Percentiles rank a stretch among this genome's conserved stretches.
These are phyloP conservation scores for Gilbertella persicaria DNA, from an alignment of 371 early-diverging fungal genomes.

Conservation along the genomic window DNA sequence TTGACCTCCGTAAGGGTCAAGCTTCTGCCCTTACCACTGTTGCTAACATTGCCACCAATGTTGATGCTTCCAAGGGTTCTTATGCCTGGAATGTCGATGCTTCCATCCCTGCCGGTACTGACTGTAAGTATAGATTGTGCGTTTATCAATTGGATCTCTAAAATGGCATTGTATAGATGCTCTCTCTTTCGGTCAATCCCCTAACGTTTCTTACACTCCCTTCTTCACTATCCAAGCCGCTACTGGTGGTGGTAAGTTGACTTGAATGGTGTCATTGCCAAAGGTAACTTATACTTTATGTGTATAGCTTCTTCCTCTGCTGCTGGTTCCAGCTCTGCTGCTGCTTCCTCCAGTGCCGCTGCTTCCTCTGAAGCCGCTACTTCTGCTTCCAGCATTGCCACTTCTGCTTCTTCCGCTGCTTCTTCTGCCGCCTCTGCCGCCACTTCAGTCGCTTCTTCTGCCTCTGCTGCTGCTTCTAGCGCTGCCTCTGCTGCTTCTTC, in stretches of 20 bases:
- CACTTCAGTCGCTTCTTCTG: background rate
- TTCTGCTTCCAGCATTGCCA: conserved; percentile 1
- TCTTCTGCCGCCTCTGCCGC: background rate
- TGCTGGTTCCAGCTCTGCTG: background rate
- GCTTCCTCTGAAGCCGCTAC: conserved; percentile 6
- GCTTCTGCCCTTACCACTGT: conserved; percentile 13
- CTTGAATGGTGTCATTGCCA: background rate
- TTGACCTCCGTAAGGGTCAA: conserved; percentile 36
- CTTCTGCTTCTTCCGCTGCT: conserved; percentile 3
- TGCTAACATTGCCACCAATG: conserved; percentile 27
- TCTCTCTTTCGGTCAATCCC: conserved; percentile 15
- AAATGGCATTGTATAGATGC: conserved; percentile 7
- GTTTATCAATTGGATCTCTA: background rate
- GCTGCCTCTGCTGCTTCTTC: background rate
- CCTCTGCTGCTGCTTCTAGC: conserved; percentile 2
- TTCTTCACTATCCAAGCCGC: conserved; percentile 43
- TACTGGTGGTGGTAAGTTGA: conserved; percentile 19
- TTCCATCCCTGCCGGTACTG: conserved; percentile 28
- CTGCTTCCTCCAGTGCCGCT: background rate
- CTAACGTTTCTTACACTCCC: conserved; percentile 26
- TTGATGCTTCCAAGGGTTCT: conserved; percentile 29
- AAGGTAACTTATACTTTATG: background rate
- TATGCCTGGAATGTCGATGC: conserved; percentile 47
- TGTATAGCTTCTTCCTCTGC: conserved; percentile 10
- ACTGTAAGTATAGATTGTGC: conserved; percentile 40